Conservation (phyloP, 306 rosid genomes). For the Fragaria vesca region DNA sequence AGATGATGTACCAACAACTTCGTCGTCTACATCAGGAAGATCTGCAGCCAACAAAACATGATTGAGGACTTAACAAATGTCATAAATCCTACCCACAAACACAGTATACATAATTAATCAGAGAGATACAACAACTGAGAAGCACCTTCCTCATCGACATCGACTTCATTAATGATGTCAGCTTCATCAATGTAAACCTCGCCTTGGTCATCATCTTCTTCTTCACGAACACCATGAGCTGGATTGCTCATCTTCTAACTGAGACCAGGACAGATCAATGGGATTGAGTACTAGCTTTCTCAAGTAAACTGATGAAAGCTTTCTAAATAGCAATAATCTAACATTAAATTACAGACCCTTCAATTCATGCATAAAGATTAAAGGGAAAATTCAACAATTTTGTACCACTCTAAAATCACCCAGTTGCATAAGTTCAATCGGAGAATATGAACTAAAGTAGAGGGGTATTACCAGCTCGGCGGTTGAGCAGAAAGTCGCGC, state of each 20-base stretch:
- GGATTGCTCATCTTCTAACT: slow-evolving; percentile 24
- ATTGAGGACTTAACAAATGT: neutral
- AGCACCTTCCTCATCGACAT: slow-evolving; percentile 47
- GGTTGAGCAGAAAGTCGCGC: neutral
- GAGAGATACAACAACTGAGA: neutral
- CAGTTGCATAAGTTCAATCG: neutral
- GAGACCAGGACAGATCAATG: neutral
- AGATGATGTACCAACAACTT: slow-evolving; percentile 34
- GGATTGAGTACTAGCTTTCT: too few relatives aligned
- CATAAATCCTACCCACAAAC: neutral
- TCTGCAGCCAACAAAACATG: slow-evolving; percentile 30
- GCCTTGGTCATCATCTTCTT: slow-evolving; percentile 47
- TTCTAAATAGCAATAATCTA: neutral
- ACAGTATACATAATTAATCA: neutral
- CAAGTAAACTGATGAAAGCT: neutral
- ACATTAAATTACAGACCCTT: neutral
- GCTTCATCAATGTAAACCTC: slow-evolving; percentile 47
- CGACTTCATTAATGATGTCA: slow-evolving; percentile 41
- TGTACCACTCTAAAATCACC: neutral
- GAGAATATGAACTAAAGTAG: neutral
- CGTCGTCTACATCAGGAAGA: slow-evolving; percentile 53
- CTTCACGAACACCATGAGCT: slow-evolving; percentile 25
- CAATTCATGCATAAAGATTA: neutral
- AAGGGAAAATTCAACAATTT: neutral
- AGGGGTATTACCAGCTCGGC: neutral